Evolutionary conservation across 148 eudicot species (phyloP).

Genomic region (Dianthus caryophyllus): DNA sequence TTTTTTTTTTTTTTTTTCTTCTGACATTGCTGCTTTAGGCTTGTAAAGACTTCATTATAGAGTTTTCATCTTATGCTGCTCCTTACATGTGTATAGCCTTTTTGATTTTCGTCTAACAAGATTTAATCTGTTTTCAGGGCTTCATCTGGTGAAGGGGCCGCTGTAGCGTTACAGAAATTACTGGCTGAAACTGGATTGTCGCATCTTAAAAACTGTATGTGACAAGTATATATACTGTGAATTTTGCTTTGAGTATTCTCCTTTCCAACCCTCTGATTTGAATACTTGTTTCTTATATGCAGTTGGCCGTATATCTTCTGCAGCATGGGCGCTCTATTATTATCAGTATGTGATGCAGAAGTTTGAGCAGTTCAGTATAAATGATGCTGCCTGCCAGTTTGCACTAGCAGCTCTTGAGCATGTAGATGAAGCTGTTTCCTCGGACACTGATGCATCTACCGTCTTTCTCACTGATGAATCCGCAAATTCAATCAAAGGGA

Average conservation of each 20-base stretch:
- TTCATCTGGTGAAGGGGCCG: slow-evolving; percentile 73
- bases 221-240: neutral
- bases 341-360: slow-evolving; percentile 97
- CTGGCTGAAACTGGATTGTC: slow-evolving; percentile 62
- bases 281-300: slow-evolving; percentile 22
- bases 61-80: neutral
- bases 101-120: slow-evolving; percentile 4
- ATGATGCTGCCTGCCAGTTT: slow-evolving; percentile 90
- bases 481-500: slow-evolving; percentile 58
- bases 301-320: slow-evolving; percentile 52
- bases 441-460: slow-evolving; percentile 28
- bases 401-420: slow-evolving; percentile 97
- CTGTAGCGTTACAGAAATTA: slow-evolving; percentile 58
- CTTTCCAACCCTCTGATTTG: neutral
- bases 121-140: slow-evolving; percentile 46
- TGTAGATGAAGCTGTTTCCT: slow-evolving; percentile 71
- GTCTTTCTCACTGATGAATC: slow-evolving; percentile 45
- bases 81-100: neutral
- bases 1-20: neutral
- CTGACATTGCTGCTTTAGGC: neutral
- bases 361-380: slow-evolving; percentile 80
- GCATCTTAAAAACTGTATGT: slow-evolving; percentile 56
- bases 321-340: slow-evolving; percentile 85
- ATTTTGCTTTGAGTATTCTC: neutral
- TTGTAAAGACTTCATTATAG: slow-evolving; percentile 1